Evolutionary conservation across 805 yeast species (phyloP), one percentile per base, ranked within the genome.

Genomic region (Starmerella kuoi): DNA sequence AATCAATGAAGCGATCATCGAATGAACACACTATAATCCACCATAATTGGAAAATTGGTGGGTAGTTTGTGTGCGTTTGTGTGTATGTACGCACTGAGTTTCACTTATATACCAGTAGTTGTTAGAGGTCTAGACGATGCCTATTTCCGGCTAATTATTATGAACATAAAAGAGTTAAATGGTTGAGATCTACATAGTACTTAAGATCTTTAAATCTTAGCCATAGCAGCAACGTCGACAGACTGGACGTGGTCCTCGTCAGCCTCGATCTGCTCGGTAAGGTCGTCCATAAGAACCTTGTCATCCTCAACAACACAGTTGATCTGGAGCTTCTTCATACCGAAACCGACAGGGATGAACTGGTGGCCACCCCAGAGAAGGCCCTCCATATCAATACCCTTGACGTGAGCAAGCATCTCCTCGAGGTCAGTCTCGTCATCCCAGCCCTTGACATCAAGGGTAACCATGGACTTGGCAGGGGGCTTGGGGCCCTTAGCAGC

Each of bases 201-300:
- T 15, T 9, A 17, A 14, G 8, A 12, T 3, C 36, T 72, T 78
- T 85, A 88, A 72, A 88, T 76, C 74, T 88, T 88, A 70, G 73
- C 81, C 97, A 88, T 88, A 69, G 98, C 98, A 69, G 94, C 95
- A 67, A 91, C 68, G 69, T 91, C 99, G 55, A 95, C 82, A 60
- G 97, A 88, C 77, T 91, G 99, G 63, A 91, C 96, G 74, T 86
- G 93, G 74, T 91, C 99, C 76, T 91, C 98, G 67, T 83, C 94
- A 63, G 79, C 96, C 65, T 73, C 79, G 67, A 80, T 84, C 56
- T 77, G 73, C 48, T 60, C 61, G 54, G 68, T 70, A 64, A 91
- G 79, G 44, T 82, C 96, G 57, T 83, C 95, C 60, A 86, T 61
- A 53, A 96, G 84, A 55, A 91, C 95, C 77, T 79, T 79, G 58